Evolutionary conservation across 768 basidiomycete genomes (phyloP).

Genomic region (Tylopilus subfusipes): DNA sequence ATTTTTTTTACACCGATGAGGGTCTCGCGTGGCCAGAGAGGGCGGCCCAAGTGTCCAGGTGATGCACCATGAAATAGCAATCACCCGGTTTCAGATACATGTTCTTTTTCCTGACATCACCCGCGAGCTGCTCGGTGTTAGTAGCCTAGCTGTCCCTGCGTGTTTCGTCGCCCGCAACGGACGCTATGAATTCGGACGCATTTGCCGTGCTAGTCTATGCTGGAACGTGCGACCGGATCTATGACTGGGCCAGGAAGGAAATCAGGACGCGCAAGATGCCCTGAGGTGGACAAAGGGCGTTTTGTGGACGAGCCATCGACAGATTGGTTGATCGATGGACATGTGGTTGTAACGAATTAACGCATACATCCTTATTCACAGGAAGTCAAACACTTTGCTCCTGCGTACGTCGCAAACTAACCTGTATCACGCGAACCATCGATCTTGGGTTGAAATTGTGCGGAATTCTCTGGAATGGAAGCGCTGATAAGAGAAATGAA

Average conservation of each 20-base stretch:
- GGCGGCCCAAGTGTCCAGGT: conserved; percentile 46
- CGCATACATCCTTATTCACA: too few relatives aligned
- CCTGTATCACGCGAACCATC: not conserved
- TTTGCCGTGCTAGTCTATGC: conserved; percentile 68
- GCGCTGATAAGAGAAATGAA: not conserved
- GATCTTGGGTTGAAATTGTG: not conserved
- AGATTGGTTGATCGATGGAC: conserved; percentile 52
- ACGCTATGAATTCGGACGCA: conserved; percentile 36
- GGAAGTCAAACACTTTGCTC: too few relatives aligned
- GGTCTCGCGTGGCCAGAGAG: too few relatives aligned
- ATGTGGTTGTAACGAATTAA: too few relatives aligned
- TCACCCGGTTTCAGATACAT: conserved; percentile 42
- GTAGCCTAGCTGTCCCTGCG: conserved; percentile 28
- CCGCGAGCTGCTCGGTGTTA: conserved; percentile 56
- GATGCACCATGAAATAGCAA: conserved; percentile 42
- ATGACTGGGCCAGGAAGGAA: conserved; percentile 57
- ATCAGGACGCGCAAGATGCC: conserved; percentile 64
- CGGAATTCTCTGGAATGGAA: not conserved
- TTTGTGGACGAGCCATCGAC: conserved; percentile 40
- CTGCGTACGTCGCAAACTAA: not conserved
- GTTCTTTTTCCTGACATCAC: conserved; percentile 58
- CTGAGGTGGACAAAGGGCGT: conserved; percentile 58
- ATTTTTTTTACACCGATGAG: too few relatives aligned
- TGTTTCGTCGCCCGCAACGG: conserved; percentile 37
- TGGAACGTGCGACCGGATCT: conserved; percentile 71